Evolutionary conservation across 257 asterid genomes (phyloP).

Genomic region (Phtheirospermum japonicum): DNA sequence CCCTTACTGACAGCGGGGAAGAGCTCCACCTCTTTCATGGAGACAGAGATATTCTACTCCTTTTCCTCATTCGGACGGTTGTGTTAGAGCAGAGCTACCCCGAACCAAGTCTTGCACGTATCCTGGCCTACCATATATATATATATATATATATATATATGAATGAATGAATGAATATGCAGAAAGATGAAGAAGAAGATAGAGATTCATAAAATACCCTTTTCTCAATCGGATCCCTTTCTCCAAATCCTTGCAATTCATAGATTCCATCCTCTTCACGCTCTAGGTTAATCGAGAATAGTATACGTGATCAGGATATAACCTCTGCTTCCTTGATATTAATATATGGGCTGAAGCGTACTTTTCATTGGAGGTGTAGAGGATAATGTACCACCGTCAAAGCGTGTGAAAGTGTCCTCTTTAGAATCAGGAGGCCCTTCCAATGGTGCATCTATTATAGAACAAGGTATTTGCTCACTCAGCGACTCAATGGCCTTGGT

Average conservation of each 20-base stretch:
- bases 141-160: too few species aligned
- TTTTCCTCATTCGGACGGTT: too few species aligned
- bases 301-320: conserved; percentile 19
- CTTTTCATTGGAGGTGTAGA: conserved; percentile 93
- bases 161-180: too few species aligned
- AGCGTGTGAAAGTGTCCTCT: conserved; percentile 71
- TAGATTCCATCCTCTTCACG: conserved; percentile 4
- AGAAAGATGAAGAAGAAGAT: too few species aligned
- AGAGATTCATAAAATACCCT: conserved; percentile 24
- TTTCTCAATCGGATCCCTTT: conserved; percentile 27
- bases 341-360: conserved; percentile 74
- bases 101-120: too few species aligned
- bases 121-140: too few species aligned
- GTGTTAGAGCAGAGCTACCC: too few species aligned
- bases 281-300: background rate
- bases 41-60: too few species aligned
- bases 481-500: conserved; percentile 64
- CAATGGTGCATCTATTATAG: conserved; percentile 45
- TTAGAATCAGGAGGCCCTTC: conserved; percentile 45
- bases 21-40: too few species aligned
- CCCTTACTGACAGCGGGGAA: too few species aligned
- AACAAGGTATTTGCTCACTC: conserved; percentile 49
- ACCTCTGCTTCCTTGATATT: conserved; percentile 28
- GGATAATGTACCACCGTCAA: conserved; percentile 77
- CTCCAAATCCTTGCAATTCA: background rate